phyloP scores from a whole-genome alignment of 768 basidiomycete genomes.

The Suillus luteus region DNA sequence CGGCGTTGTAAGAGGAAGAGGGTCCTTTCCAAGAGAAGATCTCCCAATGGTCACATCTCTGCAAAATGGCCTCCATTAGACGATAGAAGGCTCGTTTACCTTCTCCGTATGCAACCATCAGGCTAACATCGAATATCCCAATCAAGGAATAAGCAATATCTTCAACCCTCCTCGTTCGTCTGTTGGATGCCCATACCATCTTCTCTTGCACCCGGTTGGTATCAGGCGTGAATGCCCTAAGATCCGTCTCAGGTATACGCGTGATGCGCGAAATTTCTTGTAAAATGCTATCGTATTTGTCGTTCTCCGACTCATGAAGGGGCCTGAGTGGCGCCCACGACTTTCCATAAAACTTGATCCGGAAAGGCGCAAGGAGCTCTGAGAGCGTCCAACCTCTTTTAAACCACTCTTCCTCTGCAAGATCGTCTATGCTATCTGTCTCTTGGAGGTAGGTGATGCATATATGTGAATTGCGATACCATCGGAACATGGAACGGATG shows the following conservation, averaged over 20 bases:
- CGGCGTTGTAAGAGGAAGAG: constrained; percentile 21
- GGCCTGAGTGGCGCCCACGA: constrained; percentile 10
- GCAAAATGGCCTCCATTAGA: constrained; percentile 24
- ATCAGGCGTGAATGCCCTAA: background rate
- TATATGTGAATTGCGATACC: constrained; percentile 16
- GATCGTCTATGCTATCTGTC: constrained; percentile 7
- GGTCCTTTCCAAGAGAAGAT: constrained; percentile 29
- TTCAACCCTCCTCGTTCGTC: constrained; percentile 31
- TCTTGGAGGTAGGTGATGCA: constrained; percentile 16
- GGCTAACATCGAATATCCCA: constrained; percentile 29
- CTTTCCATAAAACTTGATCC: constrained; percentile 11
- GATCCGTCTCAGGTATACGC: constrained; percentile 6
- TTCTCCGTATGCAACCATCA: constrained; percentile 32
- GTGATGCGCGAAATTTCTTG: constrained; percentile 7
- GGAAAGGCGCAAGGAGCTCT: constrained; percentile 11
- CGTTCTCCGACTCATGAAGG: constrained; percentile 1
- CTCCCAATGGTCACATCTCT: constrained; percentile 22
- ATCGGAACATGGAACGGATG: constrained; percentile 16
- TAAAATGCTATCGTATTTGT: constrained; percentile 5
- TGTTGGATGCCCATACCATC: constrained; percentile 33
- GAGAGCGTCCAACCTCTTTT: constrained; percentile 13
- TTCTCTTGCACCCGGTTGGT: constrained; percentile 21
- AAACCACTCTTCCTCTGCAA: constrained; percentile 14
- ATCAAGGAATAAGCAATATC: constrained; percentile 32
- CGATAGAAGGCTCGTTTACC: constrained; percentile 32